Conservation (phyloP, 83 land plant species). For the Diphasiastrum complanatum region DNA sequence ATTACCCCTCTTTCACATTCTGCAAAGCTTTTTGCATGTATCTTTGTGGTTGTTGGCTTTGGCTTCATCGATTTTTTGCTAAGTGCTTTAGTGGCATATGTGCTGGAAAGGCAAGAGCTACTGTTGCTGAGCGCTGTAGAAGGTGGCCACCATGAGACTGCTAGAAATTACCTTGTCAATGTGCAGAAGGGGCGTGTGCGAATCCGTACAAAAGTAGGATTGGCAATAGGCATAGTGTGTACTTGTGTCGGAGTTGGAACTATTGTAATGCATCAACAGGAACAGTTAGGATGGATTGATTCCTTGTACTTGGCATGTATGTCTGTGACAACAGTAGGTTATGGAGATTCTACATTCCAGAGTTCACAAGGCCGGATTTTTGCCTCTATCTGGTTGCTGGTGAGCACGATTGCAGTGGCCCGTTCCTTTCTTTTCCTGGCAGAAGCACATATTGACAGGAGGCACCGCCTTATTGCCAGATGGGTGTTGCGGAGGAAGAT, state of each 20-base stretch:
- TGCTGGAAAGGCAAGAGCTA: constrained; percentile 74
- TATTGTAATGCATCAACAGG: constrained; percentile 45
- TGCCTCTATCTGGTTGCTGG: constrained; percentile 71
- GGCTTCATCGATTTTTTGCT: constrained; percentile 80
- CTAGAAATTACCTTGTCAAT: constrained; percentile 54
- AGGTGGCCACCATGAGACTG: constrained; percentile 30
- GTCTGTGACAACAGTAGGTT: constrained; percentile 87
- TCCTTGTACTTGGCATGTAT: constrained; percentile 68
- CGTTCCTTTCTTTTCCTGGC: constrained; percentile 66
- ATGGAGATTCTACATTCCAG: constrained; percentile 66
- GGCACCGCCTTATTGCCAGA: constrained; percentile 60
- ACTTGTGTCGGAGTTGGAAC: constrained; percentile 57
- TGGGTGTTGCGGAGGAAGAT: constrained; percentile 59
- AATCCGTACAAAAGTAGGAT: constrained; percentile 67
- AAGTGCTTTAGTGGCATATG: constrained; percentile 62
- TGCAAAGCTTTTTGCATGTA: constrained; percentile 64
- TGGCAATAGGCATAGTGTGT: constrained; percentile 64
- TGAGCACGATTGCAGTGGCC: constrained; percentile 75
- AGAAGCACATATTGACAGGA: constrained; percentile 65
- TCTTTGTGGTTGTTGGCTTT: constrained; percentile 75
- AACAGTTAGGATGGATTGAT: constrained; percentile 59
- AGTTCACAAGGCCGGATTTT: constrained; percentile 54
- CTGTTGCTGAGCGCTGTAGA: constrained; percentile 46
- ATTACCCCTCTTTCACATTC: constrained; percentile 54
- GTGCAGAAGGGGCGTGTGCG: constrained; percentile 74